These are phyloP conservation scores for Hyparrhenia diplandra DNA, from an alignment of 176 grass and related monocot species.

Conservation along the genomic window DNA sequence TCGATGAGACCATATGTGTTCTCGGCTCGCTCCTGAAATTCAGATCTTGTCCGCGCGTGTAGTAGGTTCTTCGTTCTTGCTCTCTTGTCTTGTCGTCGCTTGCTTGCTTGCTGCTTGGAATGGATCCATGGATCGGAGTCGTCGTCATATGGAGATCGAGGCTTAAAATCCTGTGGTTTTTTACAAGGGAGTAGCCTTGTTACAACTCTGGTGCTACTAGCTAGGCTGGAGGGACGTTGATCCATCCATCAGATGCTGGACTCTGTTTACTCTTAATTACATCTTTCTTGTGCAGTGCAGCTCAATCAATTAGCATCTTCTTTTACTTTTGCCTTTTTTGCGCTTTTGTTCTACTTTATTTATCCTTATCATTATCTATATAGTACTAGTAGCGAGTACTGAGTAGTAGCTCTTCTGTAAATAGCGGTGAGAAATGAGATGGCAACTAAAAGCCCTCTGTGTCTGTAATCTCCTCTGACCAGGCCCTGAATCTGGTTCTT, in stretches of 20 bases:
- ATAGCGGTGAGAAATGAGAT: constrained; percentile 6
- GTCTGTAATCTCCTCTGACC: background rate
- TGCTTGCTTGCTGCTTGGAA: background rate
- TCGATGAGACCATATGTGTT: background rate
- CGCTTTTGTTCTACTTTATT: background rate
- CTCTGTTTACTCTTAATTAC: too few relatives aligned
- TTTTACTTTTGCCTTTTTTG: background rate
- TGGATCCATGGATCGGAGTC: background rate
- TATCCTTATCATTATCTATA: background rate
- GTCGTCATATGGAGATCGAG: background rate
- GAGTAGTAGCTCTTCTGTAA: background rate
- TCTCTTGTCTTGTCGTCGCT: background rate
- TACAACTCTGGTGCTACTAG: background rate
- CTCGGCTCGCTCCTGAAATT: background rate
- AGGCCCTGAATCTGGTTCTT: constrained; percentile 15
- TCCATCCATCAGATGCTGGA: too few relatives aligned
- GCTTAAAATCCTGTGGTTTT: background rate
- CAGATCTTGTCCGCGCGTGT: background rate
- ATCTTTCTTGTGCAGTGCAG: background rate
- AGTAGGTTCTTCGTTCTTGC: background rate
- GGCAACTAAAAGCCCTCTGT: background rate
- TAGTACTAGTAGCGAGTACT: background rate
- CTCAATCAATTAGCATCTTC: background rate
- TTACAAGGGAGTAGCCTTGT: constrained; percentile 6
- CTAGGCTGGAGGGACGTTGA: background rate